Evolutionary conservation across 306 rosid genomes (phyloP).

Genomic region (Pachyrhizus erosus): DNA sequence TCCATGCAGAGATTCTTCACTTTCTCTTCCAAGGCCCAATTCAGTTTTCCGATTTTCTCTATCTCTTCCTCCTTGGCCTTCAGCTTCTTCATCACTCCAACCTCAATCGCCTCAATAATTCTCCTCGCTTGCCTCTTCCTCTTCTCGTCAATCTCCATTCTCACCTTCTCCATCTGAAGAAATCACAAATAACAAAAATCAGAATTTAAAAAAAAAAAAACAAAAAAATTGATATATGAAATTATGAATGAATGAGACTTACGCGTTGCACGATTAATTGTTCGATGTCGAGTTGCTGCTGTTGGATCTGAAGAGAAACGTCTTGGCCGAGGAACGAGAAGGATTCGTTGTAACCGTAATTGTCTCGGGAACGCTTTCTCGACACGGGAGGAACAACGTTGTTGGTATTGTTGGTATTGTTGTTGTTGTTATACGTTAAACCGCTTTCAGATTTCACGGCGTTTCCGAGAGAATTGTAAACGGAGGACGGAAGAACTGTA

Average conservation of each 20-base stretch:
- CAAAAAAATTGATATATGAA: background rate
- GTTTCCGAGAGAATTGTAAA: slow-evolving; percentile 50
- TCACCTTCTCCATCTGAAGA: slow-evolving; percentile 77
- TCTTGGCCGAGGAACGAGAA: slow-evolving; percentile 90
- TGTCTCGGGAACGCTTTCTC: slow-evolving; percentile 75
- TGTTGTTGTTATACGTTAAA: slow-evolving; percentile 51
- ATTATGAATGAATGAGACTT: slow-evolving; percentile 12
- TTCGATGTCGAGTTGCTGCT: slow-evolving; percentile 76
- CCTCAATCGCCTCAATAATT: slow-evolving; percentile 64
- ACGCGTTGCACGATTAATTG: slow-evolving; percentile 70
- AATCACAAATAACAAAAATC: background rate
- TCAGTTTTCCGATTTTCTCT: slow-evolving; percentile 72
- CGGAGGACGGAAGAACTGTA: slow-evolving; percentile 40
- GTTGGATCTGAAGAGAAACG: slow-evolving; percentile 69
- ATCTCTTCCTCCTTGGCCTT: slow-evolving; percentile 77
- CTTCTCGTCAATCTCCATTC: slow-evolving; percentile 72
- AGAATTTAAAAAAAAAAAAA: background rate
- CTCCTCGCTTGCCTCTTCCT: slow-evolving; percentile 73
- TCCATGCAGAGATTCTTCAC: slow-evolving; percentile 68
- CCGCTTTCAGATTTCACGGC: slow-evolving; percentile 76
- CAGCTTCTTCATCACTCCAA: slow-evolving; percentile 66
- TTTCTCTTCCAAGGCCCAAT: slow-evolving; percentile 79
- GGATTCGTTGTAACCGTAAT: slow-evolving; percentile 22
- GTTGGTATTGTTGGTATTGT: background rate
- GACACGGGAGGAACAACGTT: slow-evolving; percentile 42